Evolutionary conservation across 2,329 filamentous ascomycete species (phyloP).

Genomic region (Talaromyces sp.): DNA sequence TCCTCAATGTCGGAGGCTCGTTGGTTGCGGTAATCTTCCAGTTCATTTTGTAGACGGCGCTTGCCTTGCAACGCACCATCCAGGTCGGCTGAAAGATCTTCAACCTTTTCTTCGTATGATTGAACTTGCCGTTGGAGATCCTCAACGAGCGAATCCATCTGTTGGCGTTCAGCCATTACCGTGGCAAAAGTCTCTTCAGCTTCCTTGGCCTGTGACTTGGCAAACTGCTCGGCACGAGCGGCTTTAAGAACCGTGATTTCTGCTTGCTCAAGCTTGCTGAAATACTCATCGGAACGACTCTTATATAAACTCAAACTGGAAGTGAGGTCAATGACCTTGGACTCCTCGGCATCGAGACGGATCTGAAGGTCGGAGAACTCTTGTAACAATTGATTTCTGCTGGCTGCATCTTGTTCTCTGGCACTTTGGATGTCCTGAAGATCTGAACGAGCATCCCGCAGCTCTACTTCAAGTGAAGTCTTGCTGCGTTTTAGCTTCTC

Average conservation of each 20-base stretch:
- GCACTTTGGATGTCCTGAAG: constrained; percentile 72
- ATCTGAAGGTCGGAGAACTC: constrained; percentile 95
- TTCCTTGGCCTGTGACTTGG: constrained; percentile 81
- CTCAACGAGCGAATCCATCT: constrained; percentile 81
- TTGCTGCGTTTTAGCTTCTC: constrained; percentile 82
- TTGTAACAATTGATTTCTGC: constrained; percentile 79
- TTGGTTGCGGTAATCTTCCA: constrained; percentile 94
- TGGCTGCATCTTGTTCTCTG: constrained; percentile 81
- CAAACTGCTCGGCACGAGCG: constrained; percentile 86
- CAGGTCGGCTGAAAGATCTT: constrained; percentile 86
- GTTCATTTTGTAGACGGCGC: constrained; percentile 91
- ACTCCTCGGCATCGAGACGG: constrained; percentile 80
- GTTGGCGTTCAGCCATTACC: constrained; percentile 86
- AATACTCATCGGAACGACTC: constrained; percentile 89
- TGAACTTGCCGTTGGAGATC: constrained; percentile 87
- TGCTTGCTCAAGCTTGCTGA: constrained; percentile 92
- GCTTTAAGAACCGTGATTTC: constrained; percentile 94
- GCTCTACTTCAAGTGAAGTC: constrained; percentile 73
- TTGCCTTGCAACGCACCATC: constrained; percentile 81
- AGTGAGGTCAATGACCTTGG: constrained; percentile 75
- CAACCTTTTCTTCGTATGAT: constrained; percentile 81
- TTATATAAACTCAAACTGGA: constrained; percentile 87
- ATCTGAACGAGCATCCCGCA: constrained; percentile 78
- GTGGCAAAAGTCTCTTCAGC: constrained; percentile 85
- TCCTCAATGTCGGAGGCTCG: constrained; percentile 95